Evolutionary conservation across 225 moss, liverwort and hornwort genomes (phyloP).

Genomic region (Anthoceros angustus): DNA sequence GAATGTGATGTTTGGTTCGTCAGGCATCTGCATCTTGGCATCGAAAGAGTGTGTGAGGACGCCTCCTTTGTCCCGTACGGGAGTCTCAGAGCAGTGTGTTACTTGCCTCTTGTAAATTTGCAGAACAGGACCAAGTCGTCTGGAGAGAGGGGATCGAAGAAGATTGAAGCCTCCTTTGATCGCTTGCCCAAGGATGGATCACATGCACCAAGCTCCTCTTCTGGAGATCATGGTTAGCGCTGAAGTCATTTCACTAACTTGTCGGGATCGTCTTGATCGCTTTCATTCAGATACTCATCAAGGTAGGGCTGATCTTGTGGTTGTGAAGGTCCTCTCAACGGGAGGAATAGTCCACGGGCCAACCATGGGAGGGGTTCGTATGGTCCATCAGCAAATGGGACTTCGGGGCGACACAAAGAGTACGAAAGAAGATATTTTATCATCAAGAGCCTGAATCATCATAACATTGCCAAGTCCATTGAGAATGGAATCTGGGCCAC

Average conservation of each 20-base stretch:
- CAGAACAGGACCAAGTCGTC: neutral
- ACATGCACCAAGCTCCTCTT: neutral
- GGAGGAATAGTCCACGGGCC: conserved; percentile 26
- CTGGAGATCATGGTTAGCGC: neutral
- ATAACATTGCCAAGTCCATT: conserved; percentile 94
- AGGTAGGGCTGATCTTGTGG: neutral
- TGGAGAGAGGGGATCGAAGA: neutral
- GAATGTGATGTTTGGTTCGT: neutral
- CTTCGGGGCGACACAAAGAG: conserved; percentile 35
- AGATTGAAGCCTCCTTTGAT: neutral
- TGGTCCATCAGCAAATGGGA: conserved; percentile 16
- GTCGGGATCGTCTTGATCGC: neutral
- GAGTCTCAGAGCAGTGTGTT: no score
- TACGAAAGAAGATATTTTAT: conserved; percentile 73
- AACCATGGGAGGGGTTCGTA: conserved; percentile 15
- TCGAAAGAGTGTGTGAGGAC: no score
- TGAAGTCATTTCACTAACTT: neutral
- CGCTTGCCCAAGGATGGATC: neutral
- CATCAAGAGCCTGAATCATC: conserved; percentile 99
- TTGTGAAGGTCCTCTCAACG: conserved; percentile 6
- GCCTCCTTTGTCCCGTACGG: no score
- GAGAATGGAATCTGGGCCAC: conserved; percentile 99
- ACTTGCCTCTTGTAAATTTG: neutral
- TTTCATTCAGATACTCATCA: neutral
- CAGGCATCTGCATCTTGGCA: no score